Conservation (phyloP, 2,329 filamentous ascomycete species). For the Hawksworthiomyces lignivorus region DNA sequence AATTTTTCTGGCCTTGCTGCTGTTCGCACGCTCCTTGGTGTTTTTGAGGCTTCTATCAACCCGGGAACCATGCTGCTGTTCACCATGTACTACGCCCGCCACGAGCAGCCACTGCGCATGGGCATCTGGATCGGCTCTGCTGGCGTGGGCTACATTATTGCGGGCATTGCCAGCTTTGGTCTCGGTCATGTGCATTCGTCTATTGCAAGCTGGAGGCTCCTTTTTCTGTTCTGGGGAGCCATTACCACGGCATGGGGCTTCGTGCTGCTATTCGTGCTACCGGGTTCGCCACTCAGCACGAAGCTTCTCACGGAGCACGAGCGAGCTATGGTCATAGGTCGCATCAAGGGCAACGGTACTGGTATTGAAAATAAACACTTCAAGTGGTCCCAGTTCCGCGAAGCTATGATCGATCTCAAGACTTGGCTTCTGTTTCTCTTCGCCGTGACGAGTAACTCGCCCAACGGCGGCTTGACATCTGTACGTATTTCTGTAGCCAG, state of each 20-base stretch:
- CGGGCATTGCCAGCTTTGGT: slow-evolving; percentile 23
- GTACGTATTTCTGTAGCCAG: background rate
- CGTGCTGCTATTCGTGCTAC: slow-evolving; percentile 47
- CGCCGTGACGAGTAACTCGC: slow-evolving; percentile 43
- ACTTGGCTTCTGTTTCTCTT: slow-evolving; percentile 50
- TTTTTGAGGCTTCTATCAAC: slow-evolving; percentile 49
- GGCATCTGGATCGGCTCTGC: slow-evolving; percentile 50
- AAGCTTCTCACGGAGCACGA: slow-evolving; percentile 37
- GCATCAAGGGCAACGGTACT: slow-evolving; percentile 48
- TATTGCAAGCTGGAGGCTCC: slow-evolving; percentile 56
- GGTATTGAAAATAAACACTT: slow-evolving; percentile 49
- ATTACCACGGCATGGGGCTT: slow-evolving; percentile 54
- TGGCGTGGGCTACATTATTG: slow-evolving; percentile 38
- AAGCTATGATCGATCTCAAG: slow-evolving; percentile 51
- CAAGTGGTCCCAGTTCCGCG: slow-evolving; percentile 45
- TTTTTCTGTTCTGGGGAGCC: slow-evolving; percentile 55
- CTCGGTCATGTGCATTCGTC: slow-evolving; percentile 51
- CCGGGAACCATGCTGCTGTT: slow-evolving; percentile 54
- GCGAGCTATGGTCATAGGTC: slow-evolving; percentile 46
- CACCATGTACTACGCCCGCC: slow-evolving; percentile 55
- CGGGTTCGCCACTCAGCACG: slow-evolving; percentile 49
- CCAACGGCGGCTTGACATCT: slow-evolving; percentile 44
- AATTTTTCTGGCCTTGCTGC: slow-evolving; percentile 48
- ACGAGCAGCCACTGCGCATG: slow-evolving; percentile 54
- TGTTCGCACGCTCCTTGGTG: slow-evolving; percentile 52